Percentiles rank a stretch among this genome's conserved stretches.
Conservation (phyloP, 179 eudicot genomes). For the Carnegiea gigantea region DNA sequence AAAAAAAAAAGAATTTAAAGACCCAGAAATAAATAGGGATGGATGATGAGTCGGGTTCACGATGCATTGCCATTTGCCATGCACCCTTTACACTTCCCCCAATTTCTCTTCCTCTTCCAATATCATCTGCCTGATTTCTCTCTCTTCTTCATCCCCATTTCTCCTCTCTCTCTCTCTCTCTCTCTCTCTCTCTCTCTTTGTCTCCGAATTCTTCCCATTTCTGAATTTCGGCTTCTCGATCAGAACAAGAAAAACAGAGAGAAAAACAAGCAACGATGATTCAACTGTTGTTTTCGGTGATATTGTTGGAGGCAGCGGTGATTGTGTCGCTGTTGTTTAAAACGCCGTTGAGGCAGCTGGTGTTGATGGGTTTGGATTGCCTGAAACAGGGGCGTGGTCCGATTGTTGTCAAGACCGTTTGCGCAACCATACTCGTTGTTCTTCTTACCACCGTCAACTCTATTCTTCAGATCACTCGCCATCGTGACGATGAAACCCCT, state of each 20-base stretch:
- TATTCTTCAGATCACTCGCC: slow-evolving; percentile 39
- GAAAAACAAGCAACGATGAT: slow-evolving; percentile 36
- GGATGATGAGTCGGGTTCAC: background rate
- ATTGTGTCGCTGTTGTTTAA: slow-evolving; percentile 62
- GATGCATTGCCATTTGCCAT: background rate
- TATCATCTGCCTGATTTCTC: background rate
- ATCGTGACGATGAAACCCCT: slow-evolving; percentile 41
- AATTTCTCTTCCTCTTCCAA: slow-evolving; percentile 5
- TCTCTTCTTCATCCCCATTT: background rate
- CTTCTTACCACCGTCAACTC: slow-evolving; percentile 45
- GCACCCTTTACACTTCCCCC: background rate
- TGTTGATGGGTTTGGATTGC: slow-evolving; percentile 53
- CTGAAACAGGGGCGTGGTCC: slow-evolving; percentile 75
- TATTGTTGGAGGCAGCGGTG: slow-evolving; percentile 50
- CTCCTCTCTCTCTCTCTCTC: background rate
- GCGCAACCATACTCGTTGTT: slow-evolving; percentile 47
- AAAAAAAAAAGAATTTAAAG: background rate
- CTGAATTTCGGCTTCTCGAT: background rate
- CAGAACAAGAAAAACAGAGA: background rate
- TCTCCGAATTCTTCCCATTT: background rate
- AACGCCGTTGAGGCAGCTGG: slow-evolving; percentile 62
- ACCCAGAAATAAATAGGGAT: background rate
- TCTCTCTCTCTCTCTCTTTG: background rate
- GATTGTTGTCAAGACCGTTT: slow-evolving; percentile 56
- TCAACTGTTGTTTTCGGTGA: slow-evolving; percentile 45